Evolutionary conservation across 2,329 filamentous ascomycete genomes (phyloP), one percentile per base, ranked within the genome.

Genomic region (Chaetothyriales sp.): DNA sequence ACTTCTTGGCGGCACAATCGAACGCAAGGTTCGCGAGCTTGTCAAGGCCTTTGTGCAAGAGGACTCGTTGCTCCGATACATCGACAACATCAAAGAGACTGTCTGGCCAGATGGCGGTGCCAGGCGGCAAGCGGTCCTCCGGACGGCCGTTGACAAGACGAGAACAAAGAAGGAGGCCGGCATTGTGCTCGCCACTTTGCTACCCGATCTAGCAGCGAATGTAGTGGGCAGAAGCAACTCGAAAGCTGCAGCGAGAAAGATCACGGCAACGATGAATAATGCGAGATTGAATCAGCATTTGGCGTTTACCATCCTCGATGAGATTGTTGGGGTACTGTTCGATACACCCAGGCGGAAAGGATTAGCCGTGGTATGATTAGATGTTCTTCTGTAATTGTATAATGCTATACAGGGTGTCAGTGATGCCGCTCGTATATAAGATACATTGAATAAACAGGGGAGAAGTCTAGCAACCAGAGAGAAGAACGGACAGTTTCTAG

Each of bases 201-300:
- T 98, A 18, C 92, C 92, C 2, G 92, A 98, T 65, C 65, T 98
- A 51, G 90, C 86, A 7, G 88, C 84, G 6, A 95, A 85, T 67
- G 93, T 98, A 5, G 93, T 98, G 15, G 92, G 92, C 3, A 78
- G 88, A 61, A 78, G 83, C 44, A 98, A 98, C 70, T 92, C 93
- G 15, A 85, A 93, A 65, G 84, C 83, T 51, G 92, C 92, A 19
- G 89, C 88, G 56, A 78, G 90, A 59, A 84, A 89, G 61, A 79
- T 96, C 46, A 86, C 93, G 70, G 89, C 88, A 8, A 88, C 86
- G 45, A 72, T 96, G 59, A 98, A 98, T 66, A 98, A 96, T 68
- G 76, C 80, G 52, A 76, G 87, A 57, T 72, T 98, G 59, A 95
- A 96, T 65, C 75, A 80, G 46, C 83, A 86, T 65, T 66, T 87